Percentiles rank a stretch among this genome's conserved stretches.
phyloP scores from a whole-genome alignment of 257 asterid species.

The Primulina eburnea region DNA sequence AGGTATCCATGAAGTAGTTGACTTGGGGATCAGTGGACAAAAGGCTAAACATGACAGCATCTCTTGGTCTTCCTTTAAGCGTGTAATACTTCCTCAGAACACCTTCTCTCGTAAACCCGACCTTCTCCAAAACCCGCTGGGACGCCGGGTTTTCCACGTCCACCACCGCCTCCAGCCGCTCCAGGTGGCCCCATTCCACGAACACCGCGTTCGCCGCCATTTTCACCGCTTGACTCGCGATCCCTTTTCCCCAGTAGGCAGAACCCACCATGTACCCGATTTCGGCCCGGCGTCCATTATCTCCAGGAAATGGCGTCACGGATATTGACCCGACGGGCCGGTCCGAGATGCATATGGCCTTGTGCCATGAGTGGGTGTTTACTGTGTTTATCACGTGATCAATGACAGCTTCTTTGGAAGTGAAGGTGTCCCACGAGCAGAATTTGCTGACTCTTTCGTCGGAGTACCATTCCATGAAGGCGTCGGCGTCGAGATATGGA shows the following conservation, averaged over 20 bases:
- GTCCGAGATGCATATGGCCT: slow-evolving; percentile 54
- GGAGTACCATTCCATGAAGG: slow-evolving; percentile 46
- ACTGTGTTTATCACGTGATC: slow-evolving; percentile 27
- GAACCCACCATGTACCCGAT: slow-evolving; percentile 64
- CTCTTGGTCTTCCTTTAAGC: slow-evolving; percentile 56
- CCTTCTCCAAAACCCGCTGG: slow-evolving; percentile 78
- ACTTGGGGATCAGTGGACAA: slow-evolving; percentile 45
- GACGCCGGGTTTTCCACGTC: slow-evolving; percentile 68
- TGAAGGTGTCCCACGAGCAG: slow-evolving; percentile 59
- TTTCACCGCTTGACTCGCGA: slow-evolving; percentile 67
- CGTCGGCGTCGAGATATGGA: slow-evolving; percentile 52
- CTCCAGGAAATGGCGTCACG: slow-evolving; percentile 43
- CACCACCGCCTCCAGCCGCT: slow-evolving; percentile 75
- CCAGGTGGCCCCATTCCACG: slow-evolving; percentile 64
- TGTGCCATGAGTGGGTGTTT: slow-evolving; percentile 53
- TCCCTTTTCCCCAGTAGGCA: slow-evolving; percentile 77
- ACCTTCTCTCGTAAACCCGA: slow-evolving; percentile 66
- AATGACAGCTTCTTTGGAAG: slow-evolving; percentile 52
- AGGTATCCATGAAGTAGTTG: slow-evolving; percentile 28
- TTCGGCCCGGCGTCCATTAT: slow-evolving; percentile 58
- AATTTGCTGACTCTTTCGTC: slow-evolving; percentile 65
- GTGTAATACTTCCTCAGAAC: slow-evolving; percentile 63
- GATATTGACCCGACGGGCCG: slow-evolving; percentile 50
- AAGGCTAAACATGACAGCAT: slow-evolving; percentile 63
- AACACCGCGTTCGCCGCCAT: slow-evolving; percentile 58